A percentile compares a stretch with the other conserved stretches of the same genome.
Evolutionary conservation across 495 filamentous ascomycete genomes (phyloP).

Genomic region (Talaromyces adpressus): DNA sequence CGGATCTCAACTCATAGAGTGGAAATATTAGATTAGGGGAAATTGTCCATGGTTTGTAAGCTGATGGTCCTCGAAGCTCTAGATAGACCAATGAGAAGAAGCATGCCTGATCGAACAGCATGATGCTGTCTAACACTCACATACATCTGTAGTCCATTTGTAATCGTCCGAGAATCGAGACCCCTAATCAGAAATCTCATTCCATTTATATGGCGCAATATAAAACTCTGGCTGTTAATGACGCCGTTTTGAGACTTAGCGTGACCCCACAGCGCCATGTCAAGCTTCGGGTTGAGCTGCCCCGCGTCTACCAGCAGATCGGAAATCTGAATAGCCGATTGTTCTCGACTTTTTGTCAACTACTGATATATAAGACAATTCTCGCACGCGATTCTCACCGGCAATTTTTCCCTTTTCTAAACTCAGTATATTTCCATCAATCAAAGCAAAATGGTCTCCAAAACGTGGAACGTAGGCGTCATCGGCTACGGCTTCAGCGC

Average conservation of each 20-base stretch:
- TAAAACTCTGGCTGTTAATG: background rate
- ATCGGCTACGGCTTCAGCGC: constrained; percentile 74
- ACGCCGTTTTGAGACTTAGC: background rate
- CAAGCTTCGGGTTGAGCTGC: constrained; percentile 7
- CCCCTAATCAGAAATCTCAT: background rate
- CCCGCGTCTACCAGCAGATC: background rate
- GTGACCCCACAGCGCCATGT: background rate
- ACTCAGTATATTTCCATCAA: background rate
- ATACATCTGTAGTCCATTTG: background rate
- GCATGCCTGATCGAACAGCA: background rate
- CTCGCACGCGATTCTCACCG: background rate
- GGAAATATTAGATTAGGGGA: background rate
- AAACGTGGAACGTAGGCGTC: constrained; percentile 50
- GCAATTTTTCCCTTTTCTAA: background rate
- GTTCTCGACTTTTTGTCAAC: background rate
- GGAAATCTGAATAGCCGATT: background rate
- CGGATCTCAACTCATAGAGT: background rate
- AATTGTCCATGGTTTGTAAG: background rate
- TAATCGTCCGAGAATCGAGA: background rate
- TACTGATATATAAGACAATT: constrained; percentile 1
- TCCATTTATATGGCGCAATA: background rate
- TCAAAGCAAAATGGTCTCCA: constrained; percentile 30
- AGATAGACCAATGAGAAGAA: background rate
- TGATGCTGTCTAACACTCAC: background rate
- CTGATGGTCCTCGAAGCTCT: background rate